Conservation (phyloP, 2,329 filamentous ascomycete genomes). For the Diplodia mutila region DNA sequence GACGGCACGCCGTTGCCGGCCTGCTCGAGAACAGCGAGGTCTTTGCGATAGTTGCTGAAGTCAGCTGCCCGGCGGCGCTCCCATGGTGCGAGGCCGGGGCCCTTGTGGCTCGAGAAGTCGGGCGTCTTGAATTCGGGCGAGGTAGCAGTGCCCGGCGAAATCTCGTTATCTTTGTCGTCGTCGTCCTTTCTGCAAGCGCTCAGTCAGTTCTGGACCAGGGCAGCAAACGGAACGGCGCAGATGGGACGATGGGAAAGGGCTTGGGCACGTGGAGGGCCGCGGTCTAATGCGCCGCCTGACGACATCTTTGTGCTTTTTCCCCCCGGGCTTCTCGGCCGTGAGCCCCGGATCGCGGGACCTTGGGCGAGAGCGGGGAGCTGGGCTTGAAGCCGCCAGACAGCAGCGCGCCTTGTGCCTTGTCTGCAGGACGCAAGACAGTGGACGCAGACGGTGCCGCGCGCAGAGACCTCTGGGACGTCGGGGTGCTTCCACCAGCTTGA, state of each 20-base stretch:
- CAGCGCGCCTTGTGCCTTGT: conserved; percentile 19
- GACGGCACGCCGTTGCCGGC: conserved; percentile 61
- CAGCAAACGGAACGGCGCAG: conserved; percentile 5
- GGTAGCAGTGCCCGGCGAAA: conserved; percentile 42
- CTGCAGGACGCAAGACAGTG: conserved; percentile 21
- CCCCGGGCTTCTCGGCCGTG: neutral
- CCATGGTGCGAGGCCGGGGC: conserved; percentile 50
- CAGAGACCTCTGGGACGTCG: conserved; percentile 17
- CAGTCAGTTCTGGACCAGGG: conserved; percentile 32
- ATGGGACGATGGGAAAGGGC: neutral
- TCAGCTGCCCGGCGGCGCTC: conserved; percentile 62
- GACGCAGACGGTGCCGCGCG: conserved; percentile 22
- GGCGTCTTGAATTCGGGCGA: conserved; percentile 43
- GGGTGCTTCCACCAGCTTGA: conserved; percentile 28
- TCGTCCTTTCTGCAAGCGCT: conserved; percentile 34
- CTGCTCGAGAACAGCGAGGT: conserved; percentile 69
- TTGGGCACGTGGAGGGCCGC: conserved; percentile 26
- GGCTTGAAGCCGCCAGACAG: conserved; percentile 15
- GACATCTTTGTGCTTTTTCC: conserved; percentile 23
- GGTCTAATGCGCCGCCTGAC: conserved; percentile 24
- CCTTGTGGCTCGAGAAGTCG: conserved; percentile 38
- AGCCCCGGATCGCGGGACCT: neutral
- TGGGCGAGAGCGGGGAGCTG: neutral
- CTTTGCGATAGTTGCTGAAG: conserved; percentile 71
- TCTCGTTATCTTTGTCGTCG: conserved; percentile 51